A percentile compares a stretch with the other conserved stretches of the same genome.
Conservation (phyloP, 176 grass and related monocot species). For the Carex scoparia region DNA sequence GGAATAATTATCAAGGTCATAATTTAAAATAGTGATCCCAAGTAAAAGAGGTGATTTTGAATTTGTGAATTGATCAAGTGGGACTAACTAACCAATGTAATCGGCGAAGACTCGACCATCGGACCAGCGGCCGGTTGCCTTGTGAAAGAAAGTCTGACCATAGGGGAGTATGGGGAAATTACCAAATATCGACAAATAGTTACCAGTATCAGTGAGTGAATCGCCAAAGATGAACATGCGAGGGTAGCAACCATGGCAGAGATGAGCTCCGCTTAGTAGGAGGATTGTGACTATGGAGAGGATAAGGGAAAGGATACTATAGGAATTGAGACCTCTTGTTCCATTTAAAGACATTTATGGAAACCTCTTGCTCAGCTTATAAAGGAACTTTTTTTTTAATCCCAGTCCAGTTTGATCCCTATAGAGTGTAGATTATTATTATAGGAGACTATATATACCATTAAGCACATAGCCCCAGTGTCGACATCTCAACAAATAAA, state of each 20-base stretch:
- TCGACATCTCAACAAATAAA: no score
- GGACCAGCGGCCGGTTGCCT: constrained; percentile 20
- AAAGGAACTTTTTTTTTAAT: no score
- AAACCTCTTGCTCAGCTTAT: not conserved
- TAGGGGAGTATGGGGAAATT: not conserved
- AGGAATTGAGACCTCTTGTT: not conserved
- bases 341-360: not conserved
- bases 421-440: no score
- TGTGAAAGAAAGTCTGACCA: constrained; percentile 18
- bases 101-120: constrained; percentile 17
- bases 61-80: not conserved
- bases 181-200: constrained; percentile 19
- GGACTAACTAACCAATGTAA: constrained; percentile 9
- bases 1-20: no score
- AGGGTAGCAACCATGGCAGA: constrained; percentile 40
- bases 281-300: constrained; percentile 1
- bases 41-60: not conserved
- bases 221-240: constrained; percentile 63
- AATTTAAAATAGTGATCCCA: no score
- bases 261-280: not conserved
- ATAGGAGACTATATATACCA: no score
- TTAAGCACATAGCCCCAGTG: no score
- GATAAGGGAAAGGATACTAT: not conserved
- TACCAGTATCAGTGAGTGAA: constrained; percentile 52
- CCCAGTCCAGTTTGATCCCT: no score